These are phyloP conservation scores for Beauveria pseudobassiana DNA, from an alignment of 2,329 filamentous ascomycete genomes.

Conservation along the genomic window DNA sequence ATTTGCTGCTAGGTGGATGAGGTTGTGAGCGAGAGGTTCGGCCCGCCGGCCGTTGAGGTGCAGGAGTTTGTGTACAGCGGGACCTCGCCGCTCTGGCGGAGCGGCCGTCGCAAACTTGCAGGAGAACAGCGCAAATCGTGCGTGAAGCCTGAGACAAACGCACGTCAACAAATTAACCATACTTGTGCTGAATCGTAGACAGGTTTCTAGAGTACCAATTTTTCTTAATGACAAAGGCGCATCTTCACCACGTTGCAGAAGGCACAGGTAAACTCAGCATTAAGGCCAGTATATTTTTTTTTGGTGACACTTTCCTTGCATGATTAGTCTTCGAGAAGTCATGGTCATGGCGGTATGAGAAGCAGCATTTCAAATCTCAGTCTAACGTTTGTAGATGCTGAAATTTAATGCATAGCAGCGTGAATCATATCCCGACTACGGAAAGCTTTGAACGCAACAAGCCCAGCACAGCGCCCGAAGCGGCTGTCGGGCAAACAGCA, in stretches of 20 bases:
- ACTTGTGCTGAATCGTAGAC: not conserved
- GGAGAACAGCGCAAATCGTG: not conserved
- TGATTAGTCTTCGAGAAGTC: not conserved
- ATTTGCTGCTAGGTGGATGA: not conserved
- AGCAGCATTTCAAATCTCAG: slow-evolving; percentile 11
- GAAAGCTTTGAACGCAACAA: slow-evolving; percentile 6
- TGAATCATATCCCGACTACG: slow-evolving; percentile 10
- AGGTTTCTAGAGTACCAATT: not conserved
- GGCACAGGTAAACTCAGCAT: not conserved
- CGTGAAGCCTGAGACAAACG: not conserved
- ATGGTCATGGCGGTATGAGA: slow-evolving; percentile 6
- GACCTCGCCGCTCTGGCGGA: not conserved
- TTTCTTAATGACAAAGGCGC: not conserved
- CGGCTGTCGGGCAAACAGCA: slow-evolving; percentile 6
- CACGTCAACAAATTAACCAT: not conserved
- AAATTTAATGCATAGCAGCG: slow-evolving; percentile 6
- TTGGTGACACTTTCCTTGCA: slow-evolving; percentile 13
- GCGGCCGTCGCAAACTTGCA: not conserved
- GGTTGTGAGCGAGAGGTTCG: not conserved
- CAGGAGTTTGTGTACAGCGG: not conserved
- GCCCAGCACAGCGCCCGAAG: slow-evolving; percentile 7
- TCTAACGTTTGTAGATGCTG: slow-evolving; percentile 8
- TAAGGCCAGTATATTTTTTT: slow-evolving; percentile 5
- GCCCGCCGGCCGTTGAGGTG: not conserved
- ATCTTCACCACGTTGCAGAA: not conserved